Base-by-base conservation (phyloP, 768 basidiomycete genomes). In the Kwoniella mangroviensis region DNA sequence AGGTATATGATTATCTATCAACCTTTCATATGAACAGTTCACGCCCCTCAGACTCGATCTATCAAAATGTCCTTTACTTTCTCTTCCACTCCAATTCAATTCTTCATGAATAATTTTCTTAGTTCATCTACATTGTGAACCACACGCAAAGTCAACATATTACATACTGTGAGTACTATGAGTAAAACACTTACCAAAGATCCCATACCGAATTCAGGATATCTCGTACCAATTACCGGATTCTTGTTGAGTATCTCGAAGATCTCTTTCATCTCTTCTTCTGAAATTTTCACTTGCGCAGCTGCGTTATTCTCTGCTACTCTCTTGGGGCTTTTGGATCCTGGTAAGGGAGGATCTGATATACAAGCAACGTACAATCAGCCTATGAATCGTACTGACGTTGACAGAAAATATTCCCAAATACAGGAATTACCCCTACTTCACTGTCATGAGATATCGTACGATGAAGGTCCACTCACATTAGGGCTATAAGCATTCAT, bases 241-340 rank as follows among this genome's bases (percentile, higher is more conserved):
- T 57, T 57, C 19, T 63, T 71, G n/a, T 42, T 52, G 26, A 71
- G 21, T 26, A 85, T 70, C 26, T 79, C 69, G 56, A 84, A 78
- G 41, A 88, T 82, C 67, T 85, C 83, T 55, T 79, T 69, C 57
- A 84, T 54, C 53, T 88, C 88, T 11, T 78, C 80, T 4, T 79
- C 70, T 19, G 83, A 77, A 28, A 89, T 79, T 40, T 73, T 69
- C 6, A 88, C 73, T 42, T 86, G 82, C 28, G 83, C 84, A 0
- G 84, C 86, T 19, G 75, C 77, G 62, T 86, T 77, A 54, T 86
- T 86, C 74, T 88, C 87, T 41, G 84, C 68, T 22, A 86, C 85
- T 40, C 86, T 84, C 1, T 83, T 77, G 63, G 80, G 76, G 53
- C 84, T 85, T 65, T 63, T 73, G n/a, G 77, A 78, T 40, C 86